phyloP scores from a whole-genome alignment of 768 basidiomycete genomes.

The Neoboletus brunneissimus region DNA sequence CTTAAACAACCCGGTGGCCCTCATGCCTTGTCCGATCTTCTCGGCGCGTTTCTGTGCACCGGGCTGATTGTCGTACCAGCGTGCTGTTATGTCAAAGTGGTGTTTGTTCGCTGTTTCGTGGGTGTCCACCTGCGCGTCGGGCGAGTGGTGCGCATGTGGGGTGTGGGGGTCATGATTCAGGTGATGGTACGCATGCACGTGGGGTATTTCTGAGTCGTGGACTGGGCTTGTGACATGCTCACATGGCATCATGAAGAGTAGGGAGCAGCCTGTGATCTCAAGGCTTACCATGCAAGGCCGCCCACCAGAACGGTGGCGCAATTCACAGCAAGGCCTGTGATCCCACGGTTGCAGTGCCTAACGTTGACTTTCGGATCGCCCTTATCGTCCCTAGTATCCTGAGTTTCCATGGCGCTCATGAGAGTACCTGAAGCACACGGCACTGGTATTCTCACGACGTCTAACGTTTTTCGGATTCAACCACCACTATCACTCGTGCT shows the following conservation, averaged over 20 bases:
- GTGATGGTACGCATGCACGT: neutral
- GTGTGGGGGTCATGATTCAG: neutral
- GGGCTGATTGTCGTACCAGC: slow-evolving; percentile 25
- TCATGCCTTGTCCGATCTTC: slow-evolving; percentile 28
- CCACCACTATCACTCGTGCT: neutral
- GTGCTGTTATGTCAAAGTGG: slow-evolving; percentile 26
- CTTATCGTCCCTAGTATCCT: no score
- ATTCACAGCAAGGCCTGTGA: no score
- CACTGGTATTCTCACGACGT: no score
- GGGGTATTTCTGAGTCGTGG: neutral
- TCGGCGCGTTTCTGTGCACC: slow-evolving; percentile 20
- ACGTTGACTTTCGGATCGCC: no score
- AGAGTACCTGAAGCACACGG: no score
- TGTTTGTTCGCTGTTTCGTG: slow-evolving; percentile 26
- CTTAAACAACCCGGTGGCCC: slow-evolving; percentile 46
- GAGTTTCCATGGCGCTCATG: no score
- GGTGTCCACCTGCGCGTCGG: neutral
- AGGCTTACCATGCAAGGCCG: no score
- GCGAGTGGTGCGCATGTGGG: neutral
- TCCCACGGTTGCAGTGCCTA: no score
- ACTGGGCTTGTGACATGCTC: neutral
- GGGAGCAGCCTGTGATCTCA: no score
- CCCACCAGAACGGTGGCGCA: no score
- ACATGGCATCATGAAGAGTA: neutral
- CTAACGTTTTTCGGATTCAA: neutral